These are phyloP conservation scores for Alternaria arborescens DNA, from an alignment of 2,329 filamentous ascomycete genomes.

Conservation along the genomic window DNA sequence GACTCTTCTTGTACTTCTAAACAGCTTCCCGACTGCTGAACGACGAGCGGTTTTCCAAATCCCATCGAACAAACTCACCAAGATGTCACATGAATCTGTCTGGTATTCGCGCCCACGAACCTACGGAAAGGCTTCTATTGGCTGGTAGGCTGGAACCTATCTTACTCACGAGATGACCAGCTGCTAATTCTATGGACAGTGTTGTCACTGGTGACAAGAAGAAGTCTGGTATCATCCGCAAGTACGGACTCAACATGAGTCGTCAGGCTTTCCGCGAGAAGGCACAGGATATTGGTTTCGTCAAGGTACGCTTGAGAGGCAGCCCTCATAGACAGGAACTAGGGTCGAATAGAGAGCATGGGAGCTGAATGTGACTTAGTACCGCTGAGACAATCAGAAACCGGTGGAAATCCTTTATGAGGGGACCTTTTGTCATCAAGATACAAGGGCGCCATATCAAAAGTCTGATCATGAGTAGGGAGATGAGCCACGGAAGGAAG, in stretches of 20 bases:
- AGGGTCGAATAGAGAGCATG: background rate
- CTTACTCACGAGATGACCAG: background rate
- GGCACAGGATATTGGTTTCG: conserved; percentile 70
- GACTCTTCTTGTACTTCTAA: background rate
- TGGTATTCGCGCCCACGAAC: conserved; percentile 97
- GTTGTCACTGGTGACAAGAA: conserved; percentile 42
- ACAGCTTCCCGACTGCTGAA: background rate
- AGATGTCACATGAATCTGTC: conserved; percentile 60
- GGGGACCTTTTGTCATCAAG: background rate
- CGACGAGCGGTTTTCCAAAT: background rate
- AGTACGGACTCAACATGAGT: conserved; percentile 91
- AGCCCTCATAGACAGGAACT: no score
- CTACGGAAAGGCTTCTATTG: conserved; percentile 93
- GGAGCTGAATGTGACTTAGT: background rate
- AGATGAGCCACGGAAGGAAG: background rate
- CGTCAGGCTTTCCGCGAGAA: conserved; percentile 74
- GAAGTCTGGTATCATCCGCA: conserved; percentile 93
- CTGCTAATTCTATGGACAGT: conserved; percentile 13
- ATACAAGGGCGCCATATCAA: background rate
- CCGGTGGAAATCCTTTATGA: background rate
- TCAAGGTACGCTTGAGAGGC: conserved; percentile 61
- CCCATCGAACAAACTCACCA: background rate
- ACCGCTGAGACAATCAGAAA: background rate
- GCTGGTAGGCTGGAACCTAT: conserved; percentile 68
- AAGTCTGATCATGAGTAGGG: background rate